Conservation (phyloP, 371 early-diverging fungal genomes). For the Dinochytrium kinnereticum region DNA sequence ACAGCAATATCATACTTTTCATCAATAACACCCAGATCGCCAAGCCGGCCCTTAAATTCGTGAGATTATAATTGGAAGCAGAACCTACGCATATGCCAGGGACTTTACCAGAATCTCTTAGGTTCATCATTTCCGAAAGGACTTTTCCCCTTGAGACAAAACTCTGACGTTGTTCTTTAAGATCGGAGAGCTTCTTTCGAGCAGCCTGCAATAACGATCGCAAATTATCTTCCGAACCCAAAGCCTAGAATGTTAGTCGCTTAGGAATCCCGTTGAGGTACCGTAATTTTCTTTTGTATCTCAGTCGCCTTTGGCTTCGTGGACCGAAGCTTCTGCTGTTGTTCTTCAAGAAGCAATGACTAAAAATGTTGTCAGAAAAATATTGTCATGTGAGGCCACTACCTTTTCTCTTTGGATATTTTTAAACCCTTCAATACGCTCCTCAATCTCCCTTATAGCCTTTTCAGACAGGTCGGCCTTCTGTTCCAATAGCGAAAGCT, state of each 20-base stretch:
- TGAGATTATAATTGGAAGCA: not conserved
- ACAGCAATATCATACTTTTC: slow-evolving; percentile 96
- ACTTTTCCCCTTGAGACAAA: slow-evolving; percentile 79
- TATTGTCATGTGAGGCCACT: not conserved
- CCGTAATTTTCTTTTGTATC: slow-evolving; percentile 9
- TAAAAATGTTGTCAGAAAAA: not conserved
- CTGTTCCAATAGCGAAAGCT: slow-evolving; percentile 50
- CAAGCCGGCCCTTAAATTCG: slow-evolving; percentile 80
- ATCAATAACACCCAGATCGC: slow-evolving; percentile 95
- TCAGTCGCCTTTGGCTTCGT: not conserved
- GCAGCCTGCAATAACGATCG: slow-evolving; percentile 41
- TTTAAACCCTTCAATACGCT: slow-evolving; percentile 53
- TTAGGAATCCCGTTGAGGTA: no score
- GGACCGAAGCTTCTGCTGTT: not conserved
- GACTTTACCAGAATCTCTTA: slow-evolving; percentile 81
- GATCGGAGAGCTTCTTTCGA: slow-evolving; percentile 72
- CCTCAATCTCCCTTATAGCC: slow-evolving; percentile 58
- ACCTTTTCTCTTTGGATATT: slow-evolving; percentile 42
- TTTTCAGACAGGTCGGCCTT: slow-evolving; percentile 10
- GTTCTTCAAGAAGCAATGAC: not conserved
- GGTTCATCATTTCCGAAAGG: slow-evolving; percentile 71
- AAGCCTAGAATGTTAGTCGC: not conserved
- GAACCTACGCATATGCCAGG: slow-evolving; percentile 76
- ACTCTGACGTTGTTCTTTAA: slow-evolving; percentile 64
- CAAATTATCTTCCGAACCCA: slow-evolving; percentile 12